These are phyloP conservation scores for Neolentinus lepideus DNA, from an alignment of 1,284 basidiomycete genomes.

Conservation along the genomic window DNA sequence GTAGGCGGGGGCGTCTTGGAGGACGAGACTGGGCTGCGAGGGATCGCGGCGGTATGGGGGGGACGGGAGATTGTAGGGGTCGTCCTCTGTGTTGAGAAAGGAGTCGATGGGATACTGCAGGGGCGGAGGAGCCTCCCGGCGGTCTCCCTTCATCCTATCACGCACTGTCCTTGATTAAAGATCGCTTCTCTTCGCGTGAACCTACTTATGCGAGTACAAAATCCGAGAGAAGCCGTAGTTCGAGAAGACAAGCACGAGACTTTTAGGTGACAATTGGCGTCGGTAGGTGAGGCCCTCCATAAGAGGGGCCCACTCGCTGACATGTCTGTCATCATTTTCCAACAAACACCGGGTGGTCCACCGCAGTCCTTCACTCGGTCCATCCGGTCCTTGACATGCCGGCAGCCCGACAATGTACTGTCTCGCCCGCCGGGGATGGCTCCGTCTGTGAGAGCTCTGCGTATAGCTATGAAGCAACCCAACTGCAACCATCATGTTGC, in stretches of 20 bases:
- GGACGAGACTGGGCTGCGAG: constrained; percentile 18
- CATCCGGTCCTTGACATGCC: neutral
- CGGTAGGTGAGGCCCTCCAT: no score
- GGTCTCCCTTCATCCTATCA: constrained; percentile 4
- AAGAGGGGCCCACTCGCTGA: no score
- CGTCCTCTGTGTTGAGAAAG: constrained; percentile 18
- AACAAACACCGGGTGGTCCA: neutral
- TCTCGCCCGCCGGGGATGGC: no score
- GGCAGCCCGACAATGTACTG: no score
- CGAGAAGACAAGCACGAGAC: no score
- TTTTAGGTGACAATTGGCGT: no score
- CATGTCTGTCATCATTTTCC: neutral
- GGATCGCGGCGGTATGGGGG: constrained; percentile 24
- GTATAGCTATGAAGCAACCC: no score
- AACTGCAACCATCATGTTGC: no score
- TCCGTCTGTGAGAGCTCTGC: no score
- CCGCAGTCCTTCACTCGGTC: neutral
- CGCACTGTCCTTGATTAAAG: neutral
- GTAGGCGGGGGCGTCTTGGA: constrained; percentile 18
- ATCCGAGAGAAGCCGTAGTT: no score
- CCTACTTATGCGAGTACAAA: neutral
- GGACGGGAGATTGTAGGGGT: constrained; percentile 20
- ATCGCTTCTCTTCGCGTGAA: neutral
- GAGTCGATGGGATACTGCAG: constrained; percentile 9
- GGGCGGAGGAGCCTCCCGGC: constrained; percentile 7